Evolutionary conservation across 2,329 filamentous ascomycete genomes (phyloP).

Genomic region (Apiospora arundinis): DNA sequence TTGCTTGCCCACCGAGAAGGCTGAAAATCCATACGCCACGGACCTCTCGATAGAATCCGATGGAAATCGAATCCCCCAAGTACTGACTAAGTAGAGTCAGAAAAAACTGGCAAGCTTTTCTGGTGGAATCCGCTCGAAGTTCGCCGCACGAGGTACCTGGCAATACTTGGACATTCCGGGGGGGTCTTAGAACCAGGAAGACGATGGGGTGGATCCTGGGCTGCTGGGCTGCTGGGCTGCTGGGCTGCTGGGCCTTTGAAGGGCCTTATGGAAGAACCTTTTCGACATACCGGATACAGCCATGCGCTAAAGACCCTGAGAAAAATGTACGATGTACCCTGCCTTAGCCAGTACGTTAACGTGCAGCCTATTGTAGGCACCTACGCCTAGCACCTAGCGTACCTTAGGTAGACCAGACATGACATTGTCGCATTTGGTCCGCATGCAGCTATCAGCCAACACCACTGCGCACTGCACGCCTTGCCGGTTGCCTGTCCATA

Average conservation of each 20-base stretch:
- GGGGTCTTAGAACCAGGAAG: neutral
- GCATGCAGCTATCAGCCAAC: neutral
- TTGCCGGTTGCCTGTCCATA: neutral
- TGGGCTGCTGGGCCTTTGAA: neutral
- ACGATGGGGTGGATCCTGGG: neutral
- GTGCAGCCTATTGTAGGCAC: neutral
- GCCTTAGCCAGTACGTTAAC: neutral
- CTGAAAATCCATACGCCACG: constrained; percentile 40
- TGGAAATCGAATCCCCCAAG: constrained; percentile 36
- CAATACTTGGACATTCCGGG: neutral
- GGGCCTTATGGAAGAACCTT: constrained; percentile 16
- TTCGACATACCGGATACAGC: constrained; percentile 7
- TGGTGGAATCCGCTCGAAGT: neutral
- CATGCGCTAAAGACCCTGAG: constrained; percentile 6
- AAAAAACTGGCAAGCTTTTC: neutral
- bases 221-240: neutral
- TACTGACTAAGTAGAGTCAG: constrained; percentile 28
- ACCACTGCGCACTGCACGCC: neutral
- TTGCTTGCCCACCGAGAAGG: constrained; percentile 30
- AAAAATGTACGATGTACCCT: neutral
- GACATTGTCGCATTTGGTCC: neutral
- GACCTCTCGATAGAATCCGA: constrained; percentile 41
- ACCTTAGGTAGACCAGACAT: neutral
- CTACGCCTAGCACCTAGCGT: neutral
- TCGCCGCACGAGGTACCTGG: neutral